phyloP scores from a whole-genome alignment of 768 basidiomycete species.

The Tricholoma bakamatsutake region DNA sequence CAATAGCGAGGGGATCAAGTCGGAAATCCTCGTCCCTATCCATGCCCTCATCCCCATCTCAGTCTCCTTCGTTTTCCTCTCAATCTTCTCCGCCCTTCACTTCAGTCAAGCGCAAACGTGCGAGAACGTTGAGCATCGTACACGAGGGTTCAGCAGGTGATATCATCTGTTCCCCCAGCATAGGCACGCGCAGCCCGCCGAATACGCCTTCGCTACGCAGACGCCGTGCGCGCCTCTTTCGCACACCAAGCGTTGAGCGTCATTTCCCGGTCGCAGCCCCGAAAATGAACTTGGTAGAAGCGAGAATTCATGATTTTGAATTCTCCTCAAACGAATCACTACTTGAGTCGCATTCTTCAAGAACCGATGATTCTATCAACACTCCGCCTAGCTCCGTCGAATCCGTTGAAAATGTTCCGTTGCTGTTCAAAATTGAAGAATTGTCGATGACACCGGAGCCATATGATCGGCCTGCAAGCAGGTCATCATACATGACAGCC shows the following conservation, averaged over 20 bases:
- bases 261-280: slow-evolving; percentile 22
- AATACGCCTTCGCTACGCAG: slow-evolving; percentile 22
- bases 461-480: slow-evolving; percentile 24
- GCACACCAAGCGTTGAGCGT: slow-evolving; percentile 32
- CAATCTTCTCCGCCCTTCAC: slow-evolving; percentile 14
- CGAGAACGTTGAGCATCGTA: slow-evolving; percentile 17
- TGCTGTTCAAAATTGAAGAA: slow-evolving; percentile 1
- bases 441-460: neutral
- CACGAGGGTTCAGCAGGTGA: slow-evolving; percentile 15
- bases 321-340: slow-evolving; percentile 1
- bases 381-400: slow-evolving; percentile 16
- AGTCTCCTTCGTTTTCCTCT: slow-evolving; percentile 6
- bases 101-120: slow-evolving; percentile 4
- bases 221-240: slow-evolving; percentile 25
- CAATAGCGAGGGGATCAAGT: neutral
- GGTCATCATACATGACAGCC: slow-evolving; percentile 31
- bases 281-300: slow-evolving; percentile 1
- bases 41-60: slow-evolving; percentile 14
- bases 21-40: neutral
- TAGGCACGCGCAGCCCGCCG: neutral
- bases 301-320: slow-evolving; percentile 5
- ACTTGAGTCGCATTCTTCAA: slow-evolving; percentile 7
- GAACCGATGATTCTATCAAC: slow-evolving; percentile 7
- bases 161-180: slow-evolving; percentile 1
- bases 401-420: slow-evolving; percentile 9